A percentile compares a stretch with the other conserved stretches of the same genome.
These are phyloP conservation scores for Balamuthia mandrillaris DNA, from an alignment of 208 protist genomes.

Conservation along the genomic window DNA sequence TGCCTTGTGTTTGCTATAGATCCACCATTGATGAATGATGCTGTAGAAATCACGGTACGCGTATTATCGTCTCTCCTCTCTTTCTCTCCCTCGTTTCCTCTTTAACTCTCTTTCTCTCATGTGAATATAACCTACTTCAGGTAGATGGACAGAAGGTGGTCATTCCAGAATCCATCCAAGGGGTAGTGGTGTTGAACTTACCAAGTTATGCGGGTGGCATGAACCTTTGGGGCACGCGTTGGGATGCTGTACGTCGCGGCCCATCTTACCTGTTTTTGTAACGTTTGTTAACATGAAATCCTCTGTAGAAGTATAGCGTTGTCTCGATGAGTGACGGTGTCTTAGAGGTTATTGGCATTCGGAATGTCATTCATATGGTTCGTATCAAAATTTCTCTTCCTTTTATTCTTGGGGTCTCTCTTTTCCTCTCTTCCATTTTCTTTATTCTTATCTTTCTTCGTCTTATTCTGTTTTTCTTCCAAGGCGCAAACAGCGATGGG, in stretches of 20 bases:
- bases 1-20: not conserved
- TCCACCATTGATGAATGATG: not conserved
- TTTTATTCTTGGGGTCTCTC: not conserved
- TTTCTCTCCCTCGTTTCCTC: not conserved
- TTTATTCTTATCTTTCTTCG: not conserved
- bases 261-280: not conserved
- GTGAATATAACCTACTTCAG: not conserved
- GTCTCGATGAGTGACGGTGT: constrained; percentile 17
- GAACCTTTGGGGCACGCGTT: constrained; percentile 6
- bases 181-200: constrained; percentile 1
- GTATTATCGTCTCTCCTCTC: not conserved
- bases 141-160: not conserved
- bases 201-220: constrained; percentile 14
- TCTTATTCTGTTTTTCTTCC: not conserved
- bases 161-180: not conserved
- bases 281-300: too few species aligned
- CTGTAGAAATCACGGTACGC: not conserved
- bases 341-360: constrained; percentile 5
- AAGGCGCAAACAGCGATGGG: not conserved
- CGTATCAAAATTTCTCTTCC: not conserved
- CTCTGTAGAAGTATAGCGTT: not conserved
- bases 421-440: too few species aligned
- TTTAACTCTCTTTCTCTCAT: not conserved
- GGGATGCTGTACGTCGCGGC: not conserved
- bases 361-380: not conserved